Percentiles rank a stretch among this genome's conserved stretches.
These are phyloP conservation scores for Monocercomonoides exilis DNA, from an alignment of 78 protist genomes.

Conservation along the genomic window DNA sequence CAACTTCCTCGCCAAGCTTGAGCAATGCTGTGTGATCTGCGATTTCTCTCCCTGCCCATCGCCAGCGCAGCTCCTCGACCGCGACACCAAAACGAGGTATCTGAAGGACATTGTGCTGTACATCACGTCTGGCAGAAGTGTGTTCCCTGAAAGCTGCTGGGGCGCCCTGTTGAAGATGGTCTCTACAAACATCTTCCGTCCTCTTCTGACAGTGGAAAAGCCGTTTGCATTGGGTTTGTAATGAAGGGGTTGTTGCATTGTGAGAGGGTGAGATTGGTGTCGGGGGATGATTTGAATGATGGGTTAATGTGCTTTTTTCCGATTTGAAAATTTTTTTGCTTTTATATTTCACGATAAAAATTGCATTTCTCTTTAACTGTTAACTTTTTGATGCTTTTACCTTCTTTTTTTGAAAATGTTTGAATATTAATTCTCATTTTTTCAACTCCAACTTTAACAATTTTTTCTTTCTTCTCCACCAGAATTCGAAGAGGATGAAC, in stretches of 20 bases:
- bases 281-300: too few species aligned
- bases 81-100: background rate
- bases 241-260: too few species aligned
- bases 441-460: background rate
- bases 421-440: too few species aligned
- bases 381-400: too few species aligned
- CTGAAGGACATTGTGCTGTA: background rate
- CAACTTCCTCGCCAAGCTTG: background rate
- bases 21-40: background rate
- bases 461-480: background rate
- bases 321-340: too few species aligned
- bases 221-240: too few species aligned
- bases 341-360: too few species aligned
- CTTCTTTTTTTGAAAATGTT: too few species aligned
- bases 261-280: too few species aligned
- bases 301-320: too few species aligned
- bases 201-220: background rate
- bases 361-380: too few species aligned
- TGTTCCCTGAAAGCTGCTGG: background rate
- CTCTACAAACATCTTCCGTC: slow-evolving; percentile 1
- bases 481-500: background rate
- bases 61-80: background rate
- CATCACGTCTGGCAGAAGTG: background rate
- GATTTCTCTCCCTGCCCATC: background rate
- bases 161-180: slow-evolving; percentile 11